Conservation (phyloP, 176 grass and related monocot genomes). For the Tillandsia leiboldiana region DNA sequence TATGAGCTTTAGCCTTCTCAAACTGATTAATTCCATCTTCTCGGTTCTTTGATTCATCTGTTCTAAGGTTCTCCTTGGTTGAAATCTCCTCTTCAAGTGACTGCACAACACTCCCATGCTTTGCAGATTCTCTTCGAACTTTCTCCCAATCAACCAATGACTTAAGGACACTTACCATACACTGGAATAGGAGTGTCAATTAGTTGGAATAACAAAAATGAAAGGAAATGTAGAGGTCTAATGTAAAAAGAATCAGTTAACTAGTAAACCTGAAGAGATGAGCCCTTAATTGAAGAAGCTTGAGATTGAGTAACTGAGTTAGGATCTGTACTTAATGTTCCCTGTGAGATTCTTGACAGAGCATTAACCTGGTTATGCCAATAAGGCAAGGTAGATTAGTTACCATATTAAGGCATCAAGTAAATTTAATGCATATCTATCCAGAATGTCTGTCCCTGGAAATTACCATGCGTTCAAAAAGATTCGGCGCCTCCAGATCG, state of each 20-base stretch:
- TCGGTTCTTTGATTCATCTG: conserved; percentile 54
- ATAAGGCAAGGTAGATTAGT: conserved; percentile 16
- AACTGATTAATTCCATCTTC: conserved; percentile 88
- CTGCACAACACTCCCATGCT: conserved; percentile 39
- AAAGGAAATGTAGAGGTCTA: neutral
- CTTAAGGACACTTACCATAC: conserved; percentile 91
- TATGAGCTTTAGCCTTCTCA: conserved; percentile 99
- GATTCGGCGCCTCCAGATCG: conserved; percentile 95
- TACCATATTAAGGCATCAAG: conserved; percentile 12
- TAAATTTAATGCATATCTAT: neutral
- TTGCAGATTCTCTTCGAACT: conserved; percentile 49
- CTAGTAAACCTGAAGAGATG: conserved; percentile 86
- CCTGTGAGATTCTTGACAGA: conserved; percentile 87
- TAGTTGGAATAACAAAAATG: neutral
- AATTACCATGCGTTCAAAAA: conserved; percentile 86
- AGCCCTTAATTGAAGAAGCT: conserved; percentile 76
- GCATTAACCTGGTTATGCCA: conserved; percentile 63
- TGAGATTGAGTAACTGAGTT: conserved; percentile 56
- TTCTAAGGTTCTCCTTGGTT: conserved; percentile 30
- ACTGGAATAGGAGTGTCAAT: conserved; percentile 30
- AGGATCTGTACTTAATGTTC: conserved; percentile 62
- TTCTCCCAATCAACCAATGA: conserved; percentile 99
- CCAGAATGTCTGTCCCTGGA: neutral
- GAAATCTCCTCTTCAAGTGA: conserved; percentile 49
- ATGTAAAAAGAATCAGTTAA: neutral